A percentile compares a stretch with the other conserved stretches of the same genome.
phyloP scores from a whole-genome alignment of 1,139 yeast genomes.

The Yamadazyma atlantica region DNA sequence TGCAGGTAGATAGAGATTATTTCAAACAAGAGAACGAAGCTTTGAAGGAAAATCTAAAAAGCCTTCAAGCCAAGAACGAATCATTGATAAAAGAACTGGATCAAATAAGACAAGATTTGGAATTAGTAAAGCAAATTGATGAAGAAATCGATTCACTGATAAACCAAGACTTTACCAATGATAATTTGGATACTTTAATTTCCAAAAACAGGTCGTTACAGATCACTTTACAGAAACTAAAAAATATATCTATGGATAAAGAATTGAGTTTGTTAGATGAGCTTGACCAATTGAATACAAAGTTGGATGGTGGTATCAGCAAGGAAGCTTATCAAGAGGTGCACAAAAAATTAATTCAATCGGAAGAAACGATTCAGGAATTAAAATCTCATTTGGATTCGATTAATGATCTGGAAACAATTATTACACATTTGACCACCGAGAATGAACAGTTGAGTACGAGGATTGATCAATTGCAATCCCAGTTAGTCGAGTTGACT shows the following conservation, averaged over 20 bases:
- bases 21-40: slow-evolving; percentile 41
- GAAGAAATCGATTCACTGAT: slow-evolving; percentile 24
- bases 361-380: slow-evolving; percentile 43
- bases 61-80: slow-evolving; percentile 35
- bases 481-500: slow-evolving; percentile 54
- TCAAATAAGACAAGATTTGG: slow-evolving; percentile 47
- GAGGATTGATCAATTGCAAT: slow-evolving; percentile 37
- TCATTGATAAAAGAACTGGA: slow-evolving; percentile 40
- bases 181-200: slow-evolving; percentile 21
- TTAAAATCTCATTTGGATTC: slow-evolving; percentile 46
- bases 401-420: slow-evolving; percentile 40
- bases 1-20: slow-evolving; percentile 54
- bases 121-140: slow-evolving; percentile 41
- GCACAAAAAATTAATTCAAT: slow-evolving; percentile 28
- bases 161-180: slow-evolving; percentile 11
- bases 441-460: slow-evolving; percentile 50
- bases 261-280: slow-evolving; percentile 22
- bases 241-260: slow-evolving; percentile 30
- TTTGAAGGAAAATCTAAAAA: slow-evolving; percentile 28
- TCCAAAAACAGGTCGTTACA: slow-evolving; percentile 36
- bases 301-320: slow-evolving; percentile 11
- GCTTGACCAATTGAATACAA: slow-evolving; percentile 13
- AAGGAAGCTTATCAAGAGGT: slow-evolving; percentile 14
- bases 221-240: slow-evolving; percentile 39
- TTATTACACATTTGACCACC: slow-evolving; percentile 57